These are phyloP conservation scores for Gilbertella persicaria DNA, from an alignment of 371 early-diverging fungal species.

Conservation along the genomic window DNA sequence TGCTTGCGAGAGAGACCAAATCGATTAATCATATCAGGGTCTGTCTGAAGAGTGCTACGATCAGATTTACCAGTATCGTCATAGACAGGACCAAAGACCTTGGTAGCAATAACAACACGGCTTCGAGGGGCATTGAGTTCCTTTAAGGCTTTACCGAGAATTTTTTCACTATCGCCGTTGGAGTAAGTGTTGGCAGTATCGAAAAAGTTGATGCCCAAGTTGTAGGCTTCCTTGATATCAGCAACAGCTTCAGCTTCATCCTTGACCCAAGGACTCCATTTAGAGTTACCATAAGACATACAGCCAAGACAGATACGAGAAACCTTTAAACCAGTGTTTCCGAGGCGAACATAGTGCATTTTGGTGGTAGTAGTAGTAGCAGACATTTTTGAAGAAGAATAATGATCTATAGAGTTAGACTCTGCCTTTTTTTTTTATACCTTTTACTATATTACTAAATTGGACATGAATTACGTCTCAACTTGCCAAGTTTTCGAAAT, in stretches of 20 bases:
- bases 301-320: conserved; percentile 10
- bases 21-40: conserved; percentile 21
- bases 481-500: too few relatives aligned
- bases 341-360: conserved; percentile 26
- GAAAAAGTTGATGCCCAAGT: conserved; percentile 50
- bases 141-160: conserved; percentile 42
- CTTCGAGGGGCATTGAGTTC: conserved; percentile 42
- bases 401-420: too few relatives aligned
- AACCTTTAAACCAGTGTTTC: conserved; percentile 22
- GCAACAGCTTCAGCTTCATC: conserved; percentile 38
- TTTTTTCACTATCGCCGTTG: conserved; percentile 44
- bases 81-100: conserved; percentile 31
- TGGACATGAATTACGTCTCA: too few relatives aligned
- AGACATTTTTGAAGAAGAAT: too few relatives aligned
- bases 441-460: too few relatives aligned
- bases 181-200: conserved; percentile 40
- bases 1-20: conserved; percentile 56
- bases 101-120: conserved; percentile 47
- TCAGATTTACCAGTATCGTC: neutral
- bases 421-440: too few relatives aligned
- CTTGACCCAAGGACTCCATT: conserved; percentile 25
- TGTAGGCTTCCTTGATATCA: conserved; percentile 42
- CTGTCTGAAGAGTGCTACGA: neutral
- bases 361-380: neutral
- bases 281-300: conserved; percentile 18